Conservation (phyloP, 1,284 basidiomycete species). For the Sporisorium sorghi region DNA sequence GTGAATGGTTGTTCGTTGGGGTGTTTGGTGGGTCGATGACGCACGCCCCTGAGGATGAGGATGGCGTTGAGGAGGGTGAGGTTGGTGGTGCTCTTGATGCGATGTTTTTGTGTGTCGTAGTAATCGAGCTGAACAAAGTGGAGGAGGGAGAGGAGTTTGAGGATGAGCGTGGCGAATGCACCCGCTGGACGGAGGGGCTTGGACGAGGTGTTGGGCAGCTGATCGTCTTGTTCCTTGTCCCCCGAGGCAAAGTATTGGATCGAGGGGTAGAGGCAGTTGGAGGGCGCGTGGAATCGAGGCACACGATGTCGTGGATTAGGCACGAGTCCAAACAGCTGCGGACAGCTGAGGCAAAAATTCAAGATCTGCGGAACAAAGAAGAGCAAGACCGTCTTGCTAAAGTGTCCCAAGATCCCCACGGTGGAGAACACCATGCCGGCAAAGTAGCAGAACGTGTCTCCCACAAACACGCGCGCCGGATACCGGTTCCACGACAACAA, state of each 20-base stretch:
- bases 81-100: slow-evolving; percentile 59
- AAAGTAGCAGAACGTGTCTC: slow-evolving; percentile 97
- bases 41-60: slow-evolving; percentile 59
- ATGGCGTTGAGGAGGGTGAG: slow-evolving; percentile 65
- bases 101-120: slow-evolving; percentile 11
- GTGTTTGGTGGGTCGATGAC: background rate
- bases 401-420: slow-evolving; percentile 77
- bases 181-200: slow-evolving; percentile 19
- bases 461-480: slow-evolving; percentile 91
- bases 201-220: slow-evolving; percentile 20
- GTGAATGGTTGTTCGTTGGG: slow-evolving; percentile 5
- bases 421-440: slow-evolving; percentile 73
- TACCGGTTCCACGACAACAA: slow-evolving; percentile 75
- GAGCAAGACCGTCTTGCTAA: slow-evolving; percentile 92
- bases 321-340: slow-evolving; percentile 92
- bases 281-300: slow-evolving; percentile 72
- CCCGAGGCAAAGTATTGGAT: slow-evolving; percentile 42
- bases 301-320: slow-evolving; percentile 93
- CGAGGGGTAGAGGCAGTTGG: slow-evolving; percentile 49
- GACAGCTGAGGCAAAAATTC: slow-evolving; percentile 94
- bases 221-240: background rate
- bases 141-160: slow-evolving; percentile 31
- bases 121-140: slow-evolving; percentile 45
- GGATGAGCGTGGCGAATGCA: slow-evolving; percentile 16
- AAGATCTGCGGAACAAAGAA: slow-evolving; percentile 98